Base-by-base conservation (phyloP, 1,284 basidiomycete species). In the Apiotrichum gracile region DNA sequence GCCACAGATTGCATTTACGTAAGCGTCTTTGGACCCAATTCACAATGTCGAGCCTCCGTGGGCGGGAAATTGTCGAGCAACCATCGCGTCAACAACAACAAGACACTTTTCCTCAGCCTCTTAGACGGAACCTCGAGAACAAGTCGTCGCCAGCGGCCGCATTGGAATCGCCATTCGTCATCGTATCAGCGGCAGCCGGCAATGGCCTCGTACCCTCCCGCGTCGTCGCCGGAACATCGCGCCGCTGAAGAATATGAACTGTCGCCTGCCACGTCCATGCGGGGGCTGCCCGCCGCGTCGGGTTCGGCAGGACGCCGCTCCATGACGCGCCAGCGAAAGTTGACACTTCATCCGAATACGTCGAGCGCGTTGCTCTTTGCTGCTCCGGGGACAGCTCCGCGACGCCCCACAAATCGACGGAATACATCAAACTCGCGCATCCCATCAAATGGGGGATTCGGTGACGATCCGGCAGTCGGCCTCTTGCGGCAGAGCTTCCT, bases 231-330 rank as follows among this genome's bases (percentile, higher is more conserved):
- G 16, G 16, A 31, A 17, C 47, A 51, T 10, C n/a, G 55, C 25
- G 51, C 62, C 24, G 68, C 52, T 7, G 69, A 69, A 38, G 67
- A 67, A 43, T 71, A 61, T 52, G 69, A 69, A 56, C 62, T 71
- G 33, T 50, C 31, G 12, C 27, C 51, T 8, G 45, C 50, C 13
- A 22, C 26, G 21, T 24, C 51, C 21, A 49, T 48, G 13, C 25
- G 41, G 14, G 40, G 10, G 40, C 24, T 31, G 60, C 14, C 57
- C 22, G 19, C 31, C 31, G 31, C n/a, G n/a, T n/a, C n/a, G n/a
- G n/a, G 41, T 29, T 37, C 56, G 16, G 42, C 37, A 38, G 45
- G 52, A 2, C 47, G 47, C 37, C 8, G 37, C 6, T 49, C 47
- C 4, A 40, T 41, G 47, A 35, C 9, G 10, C 26, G 47, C 13